Evolutionary conservation across 2,329 filamentous ascomycete species (phyloP), one percentile per base, ranked within the genome.

Genomic region (Trichoderma oligosporum): DNA sequence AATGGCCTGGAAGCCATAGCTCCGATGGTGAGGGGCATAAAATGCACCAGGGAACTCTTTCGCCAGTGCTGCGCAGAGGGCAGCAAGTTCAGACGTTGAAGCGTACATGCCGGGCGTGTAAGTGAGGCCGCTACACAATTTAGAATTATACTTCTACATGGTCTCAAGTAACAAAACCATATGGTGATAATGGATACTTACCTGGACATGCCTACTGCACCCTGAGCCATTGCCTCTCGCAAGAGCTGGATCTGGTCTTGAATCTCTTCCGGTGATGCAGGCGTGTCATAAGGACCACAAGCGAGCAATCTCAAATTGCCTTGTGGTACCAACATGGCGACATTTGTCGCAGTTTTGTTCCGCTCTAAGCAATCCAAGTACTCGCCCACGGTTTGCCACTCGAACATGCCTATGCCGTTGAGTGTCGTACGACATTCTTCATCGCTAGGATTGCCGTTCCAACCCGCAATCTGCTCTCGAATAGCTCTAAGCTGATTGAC

Each of bases 91-190:
- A 2, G 63, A 64, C 4, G 60, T 65, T 14, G 64, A 65, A n/a
- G 64, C 64, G 38, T 65, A 65, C 64, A 65, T 65, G 53, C 64
- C 64, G 7, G 64, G 64, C 4, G 64, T 65, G 9, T 65, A 65
- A 11, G 64, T 65, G 20, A 65, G 56, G 27, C 64, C 64, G 31
- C 64, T 65, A 25, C 24, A 14, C 5, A 8, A 44, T 35, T 59
- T 3, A 49, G 31, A 42, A 36, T 6, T 12, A 22, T 14, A 6
- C 14, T 9, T 9, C 12, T 20, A 14, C 11, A 12, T 20, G 4
- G 0, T 18, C 14, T 4, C 4, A n/a, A 12, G 5, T 31, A 7
- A 24, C 4, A 2, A 5, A 18, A 24, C 39, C n/a, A 16, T 33
- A n/a, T 4, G 36, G 11, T 9, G 22, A 2, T 7, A 7, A 25